Evolutionary conservation across 768 basidiomycete genomes (phyloP).

Genomic region (Russula sp.): DNA sequence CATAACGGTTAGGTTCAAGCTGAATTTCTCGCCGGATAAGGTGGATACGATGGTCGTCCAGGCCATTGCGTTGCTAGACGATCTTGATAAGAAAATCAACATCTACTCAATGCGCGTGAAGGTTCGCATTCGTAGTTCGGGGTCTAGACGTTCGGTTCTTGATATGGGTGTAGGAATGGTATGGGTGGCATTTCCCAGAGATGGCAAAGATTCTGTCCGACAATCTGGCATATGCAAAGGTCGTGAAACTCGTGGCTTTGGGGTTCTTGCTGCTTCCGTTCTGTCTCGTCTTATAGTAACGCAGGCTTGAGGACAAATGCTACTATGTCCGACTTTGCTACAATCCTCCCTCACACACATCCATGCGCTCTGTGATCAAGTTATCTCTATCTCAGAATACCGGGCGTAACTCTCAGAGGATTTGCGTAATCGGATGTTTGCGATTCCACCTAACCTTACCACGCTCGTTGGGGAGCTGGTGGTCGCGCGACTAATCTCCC

Average conservation of each 20-base stretch:
- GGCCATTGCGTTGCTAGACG: conserved; percentile 95
- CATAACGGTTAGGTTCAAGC: conserved; percentile 66
- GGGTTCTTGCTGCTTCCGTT: conserved; percentile 9
- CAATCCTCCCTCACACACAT: conserved; percentile 94
- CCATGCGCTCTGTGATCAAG: conserved; percentile 93
- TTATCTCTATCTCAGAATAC: conserved; percentile 94
- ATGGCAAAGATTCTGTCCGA: conserved; percentile 98
- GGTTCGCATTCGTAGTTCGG: conserved; percentile 35
- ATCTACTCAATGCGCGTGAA: conserved; percentile 99
- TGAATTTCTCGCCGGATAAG: conserved; percentile 99
- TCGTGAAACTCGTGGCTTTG: conserved; percentile 83
- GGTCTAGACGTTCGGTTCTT: background rate
- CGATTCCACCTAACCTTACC: conserved; percentile 95
- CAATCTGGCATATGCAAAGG: conserved; percentile 95
- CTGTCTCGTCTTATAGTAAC: background rate
- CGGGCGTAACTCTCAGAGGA: conserved; percentile 94
- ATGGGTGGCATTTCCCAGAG: conserved; percentile 99
- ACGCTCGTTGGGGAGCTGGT: conserved; percentile 74
- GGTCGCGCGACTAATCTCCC: conserved; percentile 66
- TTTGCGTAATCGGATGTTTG: conserved; percentile 94
- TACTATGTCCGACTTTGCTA: conserved; percentile 72
- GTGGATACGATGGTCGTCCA: conserved; percentile 99
- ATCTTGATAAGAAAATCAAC: conserved; percentile 99
- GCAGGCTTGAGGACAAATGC: conserved; percentile 94
- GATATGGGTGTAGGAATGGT: conserved; percentile 82